A percentile compares a stretch with the other conserved stretches of the same genome.
Conservation (phyloP, 805 yeast genomes). For the Monosporozyma unispora region DNA sequence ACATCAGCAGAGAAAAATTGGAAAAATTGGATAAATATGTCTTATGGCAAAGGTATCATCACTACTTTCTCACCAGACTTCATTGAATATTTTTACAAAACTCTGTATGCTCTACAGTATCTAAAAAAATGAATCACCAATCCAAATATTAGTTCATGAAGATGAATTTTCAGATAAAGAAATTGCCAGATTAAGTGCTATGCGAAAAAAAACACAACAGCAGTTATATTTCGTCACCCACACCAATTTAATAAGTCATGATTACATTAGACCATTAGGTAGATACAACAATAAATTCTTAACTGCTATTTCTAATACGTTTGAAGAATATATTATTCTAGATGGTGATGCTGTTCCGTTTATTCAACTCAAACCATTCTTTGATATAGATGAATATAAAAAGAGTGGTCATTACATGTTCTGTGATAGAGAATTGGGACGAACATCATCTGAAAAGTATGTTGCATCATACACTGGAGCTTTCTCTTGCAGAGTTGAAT, state of each 20-base stretch:
- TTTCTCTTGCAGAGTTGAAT: no score
- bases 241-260: conserved; percentile 11
- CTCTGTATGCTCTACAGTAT: conserved; percentile 35
- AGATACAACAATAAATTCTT: conserved; percentile 39
- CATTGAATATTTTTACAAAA: conserved; percentile 21
- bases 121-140: conserved; percentile 32
- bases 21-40: conserved; percentile 13
- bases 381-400: conserved; percentile 15
- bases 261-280: conserved; percentile 11
- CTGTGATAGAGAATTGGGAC: background rate
- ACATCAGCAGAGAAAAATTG: conserved; percentile 5
- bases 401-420: conserved; percentile 7
- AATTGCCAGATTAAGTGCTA: conserved; percentile 5
- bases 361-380: conserved; percentile 31
- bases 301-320: conserved; percentile 41
- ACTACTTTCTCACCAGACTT: conserved; percentile 18
- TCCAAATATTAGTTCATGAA: conserved; percentile 34
- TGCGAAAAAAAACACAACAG: conserved; percentile 12
- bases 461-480: background rate
- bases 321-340: conserved; percentile 39
- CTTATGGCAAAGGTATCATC: conserved; percentile 14
- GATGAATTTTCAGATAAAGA: conserved; percentile 14
- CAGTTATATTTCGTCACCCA: conserved; percentile 18
- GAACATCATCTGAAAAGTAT: background rate
- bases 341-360: conserved; percentile 46